A percentile compares a stretch with the other conserved stretches of the same genome.
These are phyloP conservation scores for Jamesozyma rosinii DNA, from an alignment of 805 yeast genomes.

Conservation along the genomic window DNA sequence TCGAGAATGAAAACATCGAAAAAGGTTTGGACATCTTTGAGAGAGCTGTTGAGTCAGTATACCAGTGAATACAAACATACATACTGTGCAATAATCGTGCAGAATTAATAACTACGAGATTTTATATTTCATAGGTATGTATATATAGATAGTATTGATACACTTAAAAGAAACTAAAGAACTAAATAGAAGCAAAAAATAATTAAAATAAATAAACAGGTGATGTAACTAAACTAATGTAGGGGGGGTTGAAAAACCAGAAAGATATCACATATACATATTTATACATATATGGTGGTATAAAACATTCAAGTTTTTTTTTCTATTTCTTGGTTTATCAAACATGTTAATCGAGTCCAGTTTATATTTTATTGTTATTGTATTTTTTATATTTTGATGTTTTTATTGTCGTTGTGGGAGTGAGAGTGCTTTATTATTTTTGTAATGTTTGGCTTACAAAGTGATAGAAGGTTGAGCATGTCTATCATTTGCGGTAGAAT, in stretches of 20 bases:
- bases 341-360: neutral
- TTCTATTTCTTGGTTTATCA: too few species aligned
- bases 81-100: conserved; percentile 1
- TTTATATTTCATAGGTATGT: too few species aligned
- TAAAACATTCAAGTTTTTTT: too few species aligned
- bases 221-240: too few species aligned
- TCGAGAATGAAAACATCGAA: conserved; percentile 55
- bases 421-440: too few species aligned
- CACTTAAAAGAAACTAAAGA: too few species aligned
- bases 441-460: conserved; percentile 22
- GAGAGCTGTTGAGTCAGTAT: conserved; percentile 22
- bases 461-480: conserved; percentile 29
- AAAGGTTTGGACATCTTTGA: conserved; percentile 68
- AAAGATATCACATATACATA: too few species aligned
- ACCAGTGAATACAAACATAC: conserved; percentile 3
- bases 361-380: neutral
- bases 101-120: neutral
- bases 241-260: too few species aligned
- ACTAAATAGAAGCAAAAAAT: neutral
- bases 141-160: too few species aligned
- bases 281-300: too few species aligned
- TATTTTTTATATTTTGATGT: too few species aligned
- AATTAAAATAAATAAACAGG: neutral
- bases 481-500: conserved; percentile 28
- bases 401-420: neutral